Base-by-base conservation (phyloP, 1,284 basidiomycete genomes). In the Singerocomus inundabilis region DNA sequence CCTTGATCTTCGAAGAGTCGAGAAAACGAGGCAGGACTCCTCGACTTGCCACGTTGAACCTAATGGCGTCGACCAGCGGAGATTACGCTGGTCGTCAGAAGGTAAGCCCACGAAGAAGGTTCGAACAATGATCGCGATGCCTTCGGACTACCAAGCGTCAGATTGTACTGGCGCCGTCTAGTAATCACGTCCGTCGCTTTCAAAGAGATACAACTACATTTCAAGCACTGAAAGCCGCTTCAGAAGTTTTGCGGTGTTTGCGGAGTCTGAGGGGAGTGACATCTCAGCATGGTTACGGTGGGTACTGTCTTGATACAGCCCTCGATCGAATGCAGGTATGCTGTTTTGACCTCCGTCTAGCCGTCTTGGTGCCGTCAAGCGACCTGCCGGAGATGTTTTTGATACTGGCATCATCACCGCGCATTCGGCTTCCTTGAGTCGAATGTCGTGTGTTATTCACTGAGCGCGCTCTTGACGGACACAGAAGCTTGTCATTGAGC, bases 281-380 rank as follows among this genome's bases (percentile, higher is more conserved):
- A 32, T 49, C 39, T 48, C 24, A 25, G 33, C 31, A 32, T 36
- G 38, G n/a, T 28, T 30, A 44, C 37, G 43, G 8, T 18, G 13
- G 5, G 15, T 26, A 43, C 16, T 32, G 21, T 21, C 39, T 26
- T 39, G 28, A 49, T 52, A 35, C 10, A 25, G 32, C 43, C 24
- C 42, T 48, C 26, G 48, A 49, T 55, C 40, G 45, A 49, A 42
- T 4, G 18, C 49, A 46, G 43, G 35, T 32, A 48, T 50, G 1
- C 31, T 25, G 42, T 49, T 52, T 52, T 33, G 21, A 52, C 48
- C 50, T 43, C 42, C 48, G 49, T 38, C 30, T 32, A 49, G 32
- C 45, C 41, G 46, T 54, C 48, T 50, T 55, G 6, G 40, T 60
- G 51, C 57, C 60, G 44, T 57, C 42, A 62, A 46, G 56, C 41